phyloP scores from a whole-genome alignment of 768 basidiomycete species.

The Mrakia hoshinonis region DNA sequence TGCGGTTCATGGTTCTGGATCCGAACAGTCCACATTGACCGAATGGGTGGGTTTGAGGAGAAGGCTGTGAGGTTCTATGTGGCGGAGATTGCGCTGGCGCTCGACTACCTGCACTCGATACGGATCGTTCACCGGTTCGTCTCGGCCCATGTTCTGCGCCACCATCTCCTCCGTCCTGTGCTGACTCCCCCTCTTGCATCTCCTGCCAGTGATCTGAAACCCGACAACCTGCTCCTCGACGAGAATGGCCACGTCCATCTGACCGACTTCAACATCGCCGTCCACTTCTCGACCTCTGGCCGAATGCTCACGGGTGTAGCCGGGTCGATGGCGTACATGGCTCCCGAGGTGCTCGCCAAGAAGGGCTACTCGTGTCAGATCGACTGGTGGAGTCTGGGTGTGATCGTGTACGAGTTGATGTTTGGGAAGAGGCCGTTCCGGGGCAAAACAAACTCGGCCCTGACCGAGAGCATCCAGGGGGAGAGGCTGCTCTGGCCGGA shows the following conservation, averaged over 20 bases:
- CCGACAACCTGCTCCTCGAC: conserved; percentile 93
- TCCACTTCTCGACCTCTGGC: conserved; percentile 71
- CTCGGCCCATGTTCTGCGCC: background rate
- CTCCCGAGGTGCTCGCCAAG: conserved; percentile 87
- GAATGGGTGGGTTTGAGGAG: conserved; percentile 35
- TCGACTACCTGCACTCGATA: conserved; percentile 83
- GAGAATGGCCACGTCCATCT: conserved; percentile 89
- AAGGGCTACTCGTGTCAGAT: conserved; percentile 89
- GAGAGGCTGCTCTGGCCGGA: conserved; percentile 85
- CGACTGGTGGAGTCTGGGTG: conserved; percentile 95
- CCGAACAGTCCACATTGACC: conserved; percentile 36
- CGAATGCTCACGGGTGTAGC: conserved; percentile 85
- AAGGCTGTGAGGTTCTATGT: conserved; percentile 57
- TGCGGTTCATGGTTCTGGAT: background rate
- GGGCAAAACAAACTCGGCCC: conserved; percentile 81
- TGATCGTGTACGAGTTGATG: conserved; percentile 83
- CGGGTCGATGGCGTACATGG: conserved; percentile 99
- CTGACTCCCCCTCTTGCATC: conserved; percentile 25
- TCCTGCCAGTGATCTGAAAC: conserved; percentile 73
- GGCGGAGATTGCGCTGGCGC: conserved; percentile 77
- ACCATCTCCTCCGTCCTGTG: too few relatives aligned
- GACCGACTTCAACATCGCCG: conserved; percentile 98
- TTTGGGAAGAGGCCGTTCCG: conserved; percentile 88
- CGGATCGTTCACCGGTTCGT: conserved; percentile 89
- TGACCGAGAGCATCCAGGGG: conserved; percentile 85